These are phyloP conservation scores for Olyra latifolia DNA, from an alignment of 176 grass and related monocot species.

Conservation along the genomic window DNA sequence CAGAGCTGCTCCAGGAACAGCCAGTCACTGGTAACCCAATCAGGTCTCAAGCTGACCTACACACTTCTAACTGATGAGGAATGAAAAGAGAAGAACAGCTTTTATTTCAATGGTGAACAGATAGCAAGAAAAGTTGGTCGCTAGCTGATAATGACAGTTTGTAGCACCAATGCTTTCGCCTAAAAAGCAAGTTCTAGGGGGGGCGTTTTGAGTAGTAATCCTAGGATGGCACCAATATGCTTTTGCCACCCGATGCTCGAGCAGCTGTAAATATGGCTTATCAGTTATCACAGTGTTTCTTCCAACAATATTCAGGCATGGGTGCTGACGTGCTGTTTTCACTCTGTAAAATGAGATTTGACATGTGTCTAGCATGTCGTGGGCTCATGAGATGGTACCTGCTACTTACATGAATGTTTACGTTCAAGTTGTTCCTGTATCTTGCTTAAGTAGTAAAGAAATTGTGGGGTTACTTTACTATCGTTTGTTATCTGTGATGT, in stretches of 20 bases:
- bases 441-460: neutral
- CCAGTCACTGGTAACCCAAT: neutral
- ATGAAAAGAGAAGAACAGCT: constrained; percentile 20
- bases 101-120: neutral
- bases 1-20: constrained; percentile 24
- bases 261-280: constrained; percentile 31
- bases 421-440: neutral
- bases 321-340: neutral
- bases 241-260: constrained; percentile 10
- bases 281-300: neutral
- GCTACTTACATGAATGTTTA: constrained; percentile 15
- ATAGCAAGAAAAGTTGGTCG: constrained; percentile 10
- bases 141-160: neutral
- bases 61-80: constrained; percentile 20
- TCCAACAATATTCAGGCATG: constrained; percentile 18
- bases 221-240: constrained; percentile 13
- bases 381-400: constrained; percentile 1
- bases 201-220: neutral
- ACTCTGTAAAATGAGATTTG: constrained; percentile 4
- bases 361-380: neutral
- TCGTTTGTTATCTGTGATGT: neutral
- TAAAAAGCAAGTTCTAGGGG: neutral
- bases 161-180: neutral
- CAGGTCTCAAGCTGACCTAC: constrained; percentile 30
- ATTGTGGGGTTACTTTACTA: neutral